A percentile compares a stretch with the other conserved stretches of the same genome.
These are phyloP conservation scores for Yamadazyma laniorum DNA, from an alignment of 805 yeast genomes.

Conservation along the genomic window DNA sequence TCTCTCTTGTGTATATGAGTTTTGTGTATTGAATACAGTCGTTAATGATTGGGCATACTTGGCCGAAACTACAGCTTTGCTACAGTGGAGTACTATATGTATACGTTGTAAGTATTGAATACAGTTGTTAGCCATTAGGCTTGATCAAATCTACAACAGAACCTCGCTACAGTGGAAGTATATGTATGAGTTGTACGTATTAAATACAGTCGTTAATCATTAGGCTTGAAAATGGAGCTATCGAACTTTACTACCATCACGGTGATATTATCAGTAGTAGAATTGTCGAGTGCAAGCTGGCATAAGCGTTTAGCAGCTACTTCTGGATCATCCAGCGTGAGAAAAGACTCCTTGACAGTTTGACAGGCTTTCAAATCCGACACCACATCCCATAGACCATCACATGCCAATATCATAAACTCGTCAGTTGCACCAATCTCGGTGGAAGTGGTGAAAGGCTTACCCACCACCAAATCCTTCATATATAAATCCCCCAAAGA, in stretches of 20 bases:
- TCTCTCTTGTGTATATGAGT: neutral
- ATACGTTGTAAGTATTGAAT: neutral
- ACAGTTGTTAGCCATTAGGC: no score
- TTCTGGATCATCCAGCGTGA: conserved; percentile 48
- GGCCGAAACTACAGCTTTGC: neutral
- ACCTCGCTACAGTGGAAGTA: neutral
- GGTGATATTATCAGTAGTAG: conserved; percentile 89
- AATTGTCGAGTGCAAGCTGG: conserved; percentile 68
- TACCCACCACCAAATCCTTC: conserved; percentile 84
- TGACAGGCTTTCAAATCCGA: conserved; percentile 83
- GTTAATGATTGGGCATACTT: no score
- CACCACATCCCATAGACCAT: conserved; percentile 95
- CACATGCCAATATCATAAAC: conserved; percentile 88
- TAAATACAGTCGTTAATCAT: conserved; percentile 9
- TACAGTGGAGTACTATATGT: neutral
- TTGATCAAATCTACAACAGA: no score
- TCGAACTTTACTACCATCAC: conserved; percentile 80
- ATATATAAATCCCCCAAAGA: conserved; percentile 92
- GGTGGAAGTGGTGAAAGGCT: conserved; percentile 89
- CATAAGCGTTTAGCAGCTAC: conserved; percentile 68
- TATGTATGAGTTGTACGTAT: neutral
- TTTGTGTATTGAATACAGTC: no score
- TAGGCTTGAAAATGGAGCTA: conserved; percentile 35
- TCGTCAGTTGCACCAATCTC: conserved; percentile 66
- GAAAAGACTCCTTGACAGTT: conserved; percentile 50